Base-by-base conservation (phyloP, 2,329 filamentous ascomycete species). In the Botrytis byssoidea region DNA sequence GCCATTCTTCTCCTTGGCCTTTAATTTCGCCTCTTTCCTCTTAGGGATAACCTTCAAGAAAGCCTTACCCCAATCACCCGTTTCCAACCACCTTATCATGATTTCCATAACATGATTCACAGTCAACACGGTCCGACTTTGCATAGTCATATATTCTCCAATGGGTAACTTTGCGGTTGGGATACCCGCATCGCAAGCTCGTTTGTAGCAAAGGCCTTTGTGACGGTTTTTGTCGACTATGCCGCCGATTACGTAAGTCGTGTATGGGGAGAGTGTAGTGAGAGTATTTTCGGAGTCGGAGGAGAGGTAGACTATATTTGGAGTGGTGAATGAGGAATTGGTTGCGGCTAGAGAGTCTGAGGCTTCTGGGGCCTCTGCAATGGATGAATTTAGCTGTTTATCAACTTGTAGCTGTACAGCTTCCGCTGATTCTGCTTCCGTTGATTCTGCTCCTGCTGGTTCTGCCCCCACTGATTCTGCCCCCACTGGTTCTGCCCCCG, bases 51-150 rank as follows among this genome's bases (percentile, higher is more conserved):
- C 94, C 69, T 89, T 87, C 83, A 95, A 84, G 81, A 99, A 99
- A 0, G 96, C 95, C 80, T 92, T 86, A 1, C 92, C 95, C 96
- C 96, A 99, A 81, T 98, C 92, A 3, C 93, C 93, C 67, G 89
- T 89, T 82, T 98, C 94, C 72, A 99, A 83, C 94, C 95, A 99
- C 77, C 90, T 91, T 64, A 97, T 84, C 93, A 99, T 97, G 76
- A 99, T 98, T 83, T 98, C 95, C 65, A 96, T 89, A 1, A 99
- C 96, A 80, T 99, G 96, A 81, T 98, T 99, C 12, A 95, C 98
- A 5, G 95, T 91, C 73, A 99, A 85, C 7, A 99, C 93, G 78
- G 92, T 90, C 46, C 96, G 89, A 78, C 92, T 95, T 73, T 91
- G 88, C 93, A 99, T 97, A 76, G 94, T 88, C 86, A 99, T 91